Percentiles rank a stretch among this genome's conserved stretches.
These are phyloP conservation scores for Blumeriella jaapii DNA, from an alignment of 2,329 filamentous ascomycete genomes.

Conservation along the genomic window DNA sequence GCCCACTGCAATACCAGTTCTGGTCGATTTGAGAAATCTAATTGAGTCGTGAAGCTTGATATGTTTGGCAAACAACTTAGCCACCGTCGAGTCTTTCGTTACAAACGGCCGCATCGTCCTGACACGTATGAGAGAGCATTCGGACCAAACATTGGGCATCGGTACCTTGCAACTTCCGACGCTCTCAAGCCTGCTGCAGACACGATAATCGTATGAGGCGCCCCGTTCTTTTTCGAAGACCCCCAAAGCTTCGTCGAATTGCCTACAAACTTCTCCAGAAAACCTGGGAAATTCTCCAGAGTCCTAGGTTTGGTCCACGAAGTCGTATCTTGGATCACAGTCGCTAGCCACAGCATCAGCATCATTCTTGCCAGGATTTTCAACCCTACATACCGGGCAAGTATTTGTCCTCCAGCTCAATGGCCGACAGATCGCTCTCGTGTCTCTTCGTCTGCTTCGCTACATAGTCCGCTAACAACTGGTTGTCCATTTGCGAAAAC, in stretches of 20 bases:
- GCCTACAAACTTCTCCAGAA: slow-evolving; percentile 56
- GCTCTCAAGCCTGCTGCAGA: slow-evolving; percentile 74
- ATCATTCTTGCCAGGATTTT: not conserved
- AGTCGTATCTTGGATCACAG: slow-evolving; percentile 68
- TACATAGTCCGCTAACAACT: slow-evolving; percentile 74
- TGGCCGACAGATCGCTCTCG: slow-evolving; percentile 65
- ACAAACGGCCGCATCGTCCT: slow-evolving; percentile 69
- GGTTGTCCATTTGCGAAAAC: slow-evolving; percentile 72
- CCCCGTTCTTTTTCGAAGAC: slow-evolving; percentile 56
- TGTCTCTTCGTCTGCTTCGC: slow-evolving; percentile 69
- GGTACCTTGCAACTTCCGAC: slow-evolving; percentile 66
- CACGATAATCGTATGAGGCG: slow-evolving; percentile 82
- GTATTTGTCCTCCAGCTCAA: slow-evolving; percentile 76
- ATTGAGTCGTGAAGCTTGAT: slow-evolving; percentile 89
- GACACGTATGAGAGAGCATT: slow-evolving; percentile 7
- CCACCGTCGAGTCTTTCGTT: slow-evolving; percentile 63
- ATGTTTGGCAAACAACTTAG: slow-evolving; percentile 95
- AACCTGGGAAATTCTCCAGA: slow-evolving; percentile 64
- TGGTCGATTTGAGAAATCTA: slow-evolving; percentile 55
- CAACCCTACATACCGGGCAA: slow-evolving; percentile 52
- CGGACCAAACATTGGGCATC: slow-evolving; percentile 2
- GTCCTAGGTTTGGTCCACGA: slow-evolving; percentile 56
- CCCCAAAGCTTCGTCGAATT: slow-evolving; percentile 46
- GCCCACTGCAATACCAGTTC: slow-evolving; percentile 79
- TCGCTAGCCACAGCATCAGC: slow-evolving; percentile 37